Conservation (phyloP, 257 asterid species). For the Nicotiana undulata region DNA sequence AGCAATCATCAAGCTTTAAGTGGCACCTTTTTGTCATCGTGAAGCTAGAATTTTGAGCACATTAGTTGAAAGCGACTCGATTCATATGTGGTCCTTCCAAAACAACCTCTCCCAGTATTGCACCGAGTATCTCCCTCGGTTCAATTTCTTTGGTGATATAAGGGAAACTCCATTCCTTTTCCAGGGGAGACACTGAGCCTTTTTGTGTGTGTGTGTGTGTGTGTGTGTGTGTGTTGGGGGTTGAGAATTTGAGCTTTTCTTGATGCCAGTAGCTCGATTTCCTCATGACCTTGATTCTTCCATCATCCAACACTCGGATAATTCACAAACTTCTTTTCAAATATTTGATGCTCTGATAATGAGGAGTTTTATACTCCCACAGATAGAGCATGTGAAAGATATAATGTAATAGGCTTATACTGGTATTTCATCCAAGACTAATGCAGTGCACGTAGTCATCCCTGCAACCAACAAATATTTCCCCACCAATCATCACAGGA, state of each 20-base stretch:
- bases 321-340: neutral
- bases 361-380: neutral
- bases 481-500: conserved; percentile 87
- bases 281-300: neutral
- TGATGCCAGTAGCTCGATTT: neutral
- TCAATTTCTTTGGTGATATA: neutral
- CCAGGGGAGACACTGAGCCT: neutral
- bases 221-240: no score
- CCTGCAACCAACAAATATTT: conserved; percentile 77
- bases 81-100: neutral
- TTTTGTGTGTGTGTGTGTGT: neutral
- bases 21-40: neutral
- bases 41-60: neutral
- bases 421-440: conserved; percentile 26
- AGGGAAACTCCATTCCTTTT: neutral
- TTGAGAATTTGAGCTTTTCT: no score
- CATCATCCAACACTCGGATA: neutral
- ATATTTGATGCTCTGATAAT: neutral
- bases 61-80: neutral
- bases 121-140: neutral
- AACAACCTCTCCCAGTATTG: neutral
- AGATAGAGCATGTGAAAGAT: neutral
- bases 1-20: neutral
- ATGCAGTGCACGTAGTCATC: conserved; percentile 66
- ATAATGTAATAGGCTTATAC: neutral